Conservation (phyloP, 116 monocot species). For the Trichopus zeylanicus region DNA sequence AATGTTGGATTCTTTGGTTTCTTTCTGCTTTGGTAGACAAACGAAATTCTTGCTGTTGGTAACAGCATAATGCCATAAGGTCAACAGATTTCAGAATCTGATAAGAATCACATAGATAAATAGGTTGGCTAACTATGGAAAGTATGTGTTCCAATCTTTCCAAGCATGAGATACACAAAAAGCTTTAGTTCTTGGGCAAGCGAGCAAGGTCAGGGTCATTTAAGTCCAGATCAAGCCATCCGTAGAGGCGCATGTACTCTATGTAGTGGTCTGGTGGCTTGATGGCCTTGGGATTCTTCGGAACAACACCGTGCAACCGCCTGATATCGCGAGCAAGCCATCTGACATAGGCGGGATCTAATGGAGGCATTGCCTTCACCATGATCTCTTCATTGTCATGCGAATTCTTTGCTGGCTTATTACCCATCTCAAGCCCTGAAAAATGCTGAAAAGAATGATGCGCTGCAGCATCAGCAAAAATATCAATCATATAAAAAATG, state of each 20-base stretch:
- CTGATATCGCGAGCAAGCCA: conserved; percentile 55
- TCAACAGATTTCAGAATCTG: no score
- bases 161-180: not conserved
- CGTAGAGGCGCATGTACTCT: conserved; percentile 52
- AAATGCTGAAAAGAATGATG: not conserved
- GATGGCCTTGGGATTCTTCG: conserved; percentile 29
- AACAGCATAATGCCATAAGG: no score
- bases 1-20: no score
- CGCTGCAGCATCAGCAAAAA: not conserved
- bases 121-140: no score
- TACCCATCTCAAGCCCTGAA: conserved; percentile 33
- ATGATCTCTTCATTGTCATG: conserved; percentile 38
- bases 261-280: conserved; percentile 49
- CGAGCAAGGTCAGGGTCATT: conserved; percentile 50
- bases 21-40: no score
- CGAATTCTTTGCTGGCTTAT: conserved; percentile 33
- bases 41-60: no score
- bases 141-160: no score
- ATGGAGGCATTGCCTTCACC: conserved; percentile 53
- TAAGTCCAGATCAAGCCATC: conserved; percentile 56
- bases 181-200: conserved; percentile 19
- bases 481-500: not conserved
- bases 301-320: conserved; percentile 34
- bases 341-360: conserved; percentile 46
- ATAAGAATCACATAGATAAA: no score